These are phyloP conservation scores for Rugonectria rugulosa DNA, from an alignment of 2,329 filamentous ascomycete genomes.

Conservation along the genomic window DNA sequence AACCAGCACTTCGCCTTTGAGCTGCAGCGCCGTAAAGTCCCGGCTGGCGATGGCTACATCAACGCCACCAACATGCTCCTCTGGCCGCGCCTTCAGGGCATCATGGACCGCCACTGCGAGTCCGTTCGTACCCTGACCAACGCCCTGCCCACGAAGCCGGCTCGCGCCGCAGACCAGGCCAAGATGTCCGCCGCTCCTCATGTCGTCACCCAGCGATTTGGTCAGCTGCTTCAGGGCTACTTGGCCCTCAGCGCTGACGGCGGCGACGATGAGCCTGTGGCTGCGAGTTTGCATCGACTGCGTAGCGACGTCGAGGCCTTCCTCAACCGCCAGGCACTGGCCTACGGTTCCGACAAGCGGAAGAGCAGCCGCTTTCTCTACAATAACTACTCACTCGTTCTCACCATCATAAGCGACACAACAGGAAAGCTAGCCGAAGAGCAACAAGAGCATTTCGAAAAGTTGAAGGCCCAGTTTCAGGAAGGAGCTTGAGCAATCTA, in stretches of 20 bases:
- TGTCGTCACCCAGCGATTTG: constrained; percentile 92
- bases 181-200: constrained; percentile 84
- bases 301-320: constrained; percentile 85
- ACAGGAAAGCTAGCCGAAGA: constrained; percentile 77
- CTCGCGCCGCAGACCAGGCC: constrained; percentile 59
- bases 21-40: constrained; percentile 88
- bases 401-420: constrained; percentile 86
- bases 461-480: constrained; percentile 66
- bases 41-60: constrained; percentile 87
- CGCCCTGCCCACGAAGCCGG: constrained; percentile 56
- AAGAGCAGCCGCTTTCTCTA: constrained; percentile 89
- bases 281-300: constrained; percentile 78
- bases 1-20: constrained; percentile 96
- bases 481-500: constrained; percentile 43
- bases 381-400: constrained; percentile 95
- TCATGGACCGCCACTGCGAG: constrained; percentile 93
- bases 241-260: constrained; percentile 85
- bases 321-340: constrained; percentile 77
- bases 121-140: constrained; percentile 73
- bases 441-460: constrained; percentile 78
- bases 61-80: constrained; percentile 96
- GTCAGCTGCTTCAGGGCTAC: constrained; percentile 87
- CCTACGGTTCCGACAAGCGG: constrained; percentile 75
- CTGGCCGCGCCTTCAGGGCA: constrained; percentile 93
- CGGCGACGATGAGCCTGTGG: constrained; percentile 92